Percentiles rank a stretch among this genome's conserved stretches.
Conservation (phyloP, 495 filamentous ascomycete species). For the Sporormia fimetaria region DNA sequence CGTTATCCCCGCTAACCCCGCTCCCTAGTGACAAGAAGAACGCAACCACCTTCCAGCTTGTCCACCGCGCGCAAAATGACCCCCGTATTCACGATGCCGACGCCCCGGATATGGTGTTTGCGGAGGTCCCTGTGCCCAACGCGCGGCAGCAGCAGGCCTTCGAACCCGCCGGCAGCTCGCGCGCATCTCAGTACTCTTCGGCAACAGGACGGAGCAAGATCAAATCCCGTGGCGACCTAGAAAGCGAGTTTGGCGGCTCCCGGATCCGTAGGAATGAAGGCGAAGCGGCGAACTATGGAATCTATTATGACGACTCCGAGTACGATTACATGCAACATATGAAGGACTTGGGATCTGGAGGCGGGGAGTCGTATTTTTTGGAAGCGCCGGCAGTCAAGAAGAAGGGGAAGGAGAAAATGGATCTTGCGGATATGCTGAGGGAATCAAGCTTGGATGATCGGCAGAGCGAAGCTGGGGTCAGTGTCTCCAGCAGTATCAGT, state of each 20-base stretch:
- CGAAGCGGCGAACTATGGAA: constrained; percentile 84
- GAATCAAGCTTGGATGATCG: constrained; percentile 38
- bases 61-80: constrained; percentile 93
- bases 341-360: constrained; percentile 57
- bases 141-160: constrained; percentile 29
- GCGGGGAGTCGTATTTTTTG: constrained; percentile 61
- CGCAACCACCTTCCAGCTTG: constrained; percentile 82
- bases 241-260: constrained; percentile 58
- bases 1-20: constrained; percentile 19
- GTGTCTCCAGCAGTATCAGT: constrained; percentile 20
- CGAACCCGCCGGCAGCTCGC: constrained; percentile 28
- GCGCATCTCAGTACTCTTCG: constrained; percentile 16
- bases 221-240: constrained; percentile 59
- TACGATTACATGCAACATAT: constrained; percentile 99
- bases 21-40: constrained; percentile 75
- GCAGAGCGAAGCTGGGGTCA: constrained; percentile 39
- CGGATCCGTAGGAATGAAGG: constrained; percentile 78
- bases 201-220: constrained; percentile 38
- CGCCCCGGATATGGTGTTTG: constrained; percentile 72
- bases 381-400: constrained; percentile 51
- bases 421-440: constrained; percentile 71
- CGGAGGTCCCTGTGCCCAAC: constrained; percentile 31
- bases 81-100: constrained; percentile 80
- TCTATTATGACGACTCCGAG: constrained; percentile 78
- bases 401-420: constrained; percentile 60